Conservation (phyloP, 106 monocot genomes). For the Allium cepa region DNA sequence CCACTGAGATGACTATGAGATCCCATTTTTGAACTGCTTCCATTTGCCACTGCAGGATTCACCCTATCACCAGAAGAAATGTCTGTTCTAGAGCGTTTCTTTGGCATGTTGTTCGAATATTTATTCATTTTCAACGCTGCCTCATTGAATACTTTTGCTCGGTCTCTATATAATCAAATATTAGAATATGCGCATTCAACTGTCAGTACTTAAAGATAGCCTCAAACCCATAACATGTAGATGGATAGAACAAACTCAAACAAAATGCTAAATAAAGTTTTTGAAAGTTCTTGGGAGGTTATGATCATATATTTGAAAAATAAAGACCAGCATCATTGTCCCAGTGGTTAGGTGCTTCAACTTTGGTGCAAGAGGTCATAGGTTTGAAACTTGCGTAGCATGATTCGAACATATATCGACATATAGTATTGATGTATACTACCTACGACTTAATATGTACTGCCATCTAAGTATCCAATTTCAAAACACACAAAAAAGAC, state of each 20-base stretch:
- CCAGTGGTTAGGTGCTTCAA: too few relatives aligned
- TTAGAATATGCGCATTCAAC: neutral
- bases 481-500: neutral
- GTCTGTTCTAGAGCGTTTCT: slow-evolving; percentile 44
- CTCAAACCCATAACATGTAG: too few relatives aligned
- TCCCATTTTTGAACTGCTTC: slow-evolving; percentile 13
- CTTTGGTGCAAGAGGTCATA: too few relatives aligned
- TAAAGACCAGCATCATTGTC: too few relatives aligned
- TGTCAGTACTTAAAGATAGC: too few relatives aligned
- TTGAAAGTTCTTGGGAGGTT: neutral
- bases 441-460: neutral
- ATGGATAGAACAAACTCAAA: too few relatives aligned
- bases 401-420: too few relatives aligned
- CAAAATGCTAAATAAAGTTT: neutral
- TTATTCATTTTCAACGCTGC: slow-evolving; percentile 41
- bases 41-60: slow-evolving; percentile 16
- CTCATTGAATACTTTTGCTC: slow-evolving; percentile 34
- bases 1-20: slow-evolving; percentile 25
- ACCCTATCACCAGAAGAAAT: slow-evolving; percentile 30
- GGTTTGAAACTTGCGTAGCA: too few relatives aligned
- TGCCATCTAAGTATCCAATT: neutral
- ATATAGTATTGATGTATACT: neutral
- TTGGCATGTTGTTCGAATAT: slow-evolving; percentile 12
- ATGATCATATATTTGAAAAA: neutral
- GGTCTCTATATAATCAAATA: slow-evolving; percentile 26